Percentiles rank a stretch among this genome's conserved stretches.
Evolutionary conservation across 2,329 filamentous ascomycete species (phyloP).

Genomic region (Xylariomycetidae sp.): DNA sequence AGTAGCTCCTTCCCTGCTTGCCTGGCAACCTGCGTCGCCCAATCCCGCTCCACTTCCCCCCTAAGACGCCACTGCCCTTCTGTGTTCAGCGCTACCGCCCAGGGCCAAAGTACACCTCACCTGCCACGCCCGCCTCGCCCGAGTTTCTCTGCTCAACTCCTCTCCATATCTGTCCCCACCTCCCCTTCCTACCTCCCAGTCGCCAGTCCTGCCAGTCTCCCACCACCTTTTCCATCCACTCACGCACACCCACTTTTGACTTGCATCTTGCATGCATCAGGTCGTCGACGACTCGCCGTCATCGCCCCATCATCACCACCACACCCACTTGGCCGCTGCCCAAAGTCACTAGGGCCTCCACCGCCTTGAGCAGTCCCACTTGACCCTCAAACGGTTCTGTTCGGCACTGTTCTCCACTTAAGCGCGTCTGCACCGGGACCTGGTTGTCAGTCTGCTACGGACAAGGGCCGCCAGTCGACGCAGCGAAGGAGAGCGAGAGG

Average conservation of each 20-base stretch:
- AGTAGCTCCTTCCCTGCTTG: no score
- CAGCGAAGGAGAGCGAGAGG: no score
- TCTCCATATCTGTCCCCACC: conserved; percentile 8
- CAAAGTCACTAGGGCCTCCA: no score
- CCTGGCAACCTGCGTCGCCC: no score
- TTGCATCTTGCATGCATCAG: conserved; percentile 27
- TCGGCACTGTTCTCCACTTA: conserved; percentile 25
- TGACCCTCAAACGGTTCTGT: conserved; percentile 20
- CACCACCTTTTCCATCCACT: conserved; percentile 8
- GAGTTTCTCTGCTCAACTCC: conserved; percentile 4
- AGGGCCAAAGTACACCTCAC: no score
- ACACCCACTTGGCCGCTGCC: no score
- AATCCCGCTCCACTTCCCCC: no score
- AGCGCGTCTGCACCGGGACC: conserved; percentile 16
- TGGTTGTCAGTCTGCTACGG: conserved; percentile 15
- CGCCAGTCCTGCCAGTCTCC: conserved; percentile 17
- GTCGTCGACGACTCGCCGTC: conserved; percentile 25
- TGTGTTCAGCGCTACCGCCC: no score
- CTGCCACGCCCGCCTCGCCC: no score
- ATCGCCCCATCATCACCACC: conserved; percentile 20
- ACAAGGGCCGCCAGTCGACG: conserved; percentile 20
- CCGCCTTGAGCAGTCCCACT: no score
- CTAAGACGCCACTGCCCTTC: no score
- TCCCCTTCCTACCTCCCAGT: conserved; percentile 8
- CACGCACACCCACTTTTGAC: conserved; percentile 19